A percentile compares a stretch with the other conserved stretches of the same genome.
Evolutionary conservation across 2,329 filamentous ascomycete species (phyloP).

Genomic region (Rhexocercosporidium sp.): DNA sequence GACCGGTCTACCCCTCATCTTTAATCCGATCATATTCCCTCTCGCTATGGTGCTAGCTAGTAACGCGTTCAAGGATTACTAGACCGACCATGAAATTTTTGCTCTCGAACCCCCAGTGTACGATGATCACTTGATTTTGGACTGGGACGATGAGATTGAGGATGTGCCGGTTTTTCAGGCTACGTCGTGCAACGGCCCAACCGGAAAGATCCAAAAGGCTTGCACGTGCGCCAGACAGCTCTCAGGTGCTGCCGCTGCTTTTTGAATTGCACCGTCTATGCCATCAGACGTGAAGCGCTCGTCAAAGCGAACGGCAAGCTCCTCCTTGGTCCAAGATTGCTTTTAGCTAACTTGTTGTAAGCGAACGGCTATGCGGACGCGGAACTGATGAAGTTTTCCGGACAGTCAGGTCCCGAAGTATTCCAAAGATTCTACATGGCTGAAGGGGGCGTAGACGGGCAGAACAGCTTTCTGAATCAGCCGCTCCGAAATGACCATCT

Average conservation of each 20-base stretch:
- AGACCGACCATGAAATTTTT: constrained; percentile 21
- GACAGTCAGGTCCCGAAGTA: constrained; percentile 6
- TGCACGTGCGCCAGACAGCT: constrained; percentile 14
- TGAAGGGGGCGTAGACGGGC: constrained; percentile 9
- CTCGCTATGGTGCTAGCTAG: constrained; percentile 16
- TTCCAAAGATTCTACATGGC: constrained; percentile 18
- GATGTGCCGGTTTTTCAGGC: constrained; percentile 23
- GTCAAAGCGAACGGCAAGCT: constrained; percentile 22
- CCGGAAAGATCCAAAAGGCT: constrained; percentile 18
- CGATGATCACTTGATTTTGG: background rate
- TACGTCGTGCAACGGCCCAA: constrained; percentile 11
- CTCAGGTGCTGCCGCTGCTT: constrained; percentile 7
- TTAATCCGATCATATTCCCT: constrained; percentile 24
- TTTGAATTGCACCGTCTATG: constrained; percentile 8
- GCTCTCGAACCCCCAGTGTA: constrained; percentile 17
- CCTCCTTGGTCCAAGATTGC: constrained; percentile 7
- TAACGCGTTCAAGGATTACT: constrained; percentile 22
- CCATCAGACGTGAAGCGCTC: constrained; percentile 15
- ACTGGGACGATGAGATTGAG: background rate
- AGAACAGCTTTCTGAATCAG: constrained; percentile 19
- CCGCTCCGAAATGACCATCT: background rate
- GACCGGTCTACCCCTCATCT: constrained; percentile 21
- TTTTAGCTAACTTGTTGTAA: constrained; percentile 2
- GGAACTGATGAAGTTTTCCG: constrained; percentile 18
- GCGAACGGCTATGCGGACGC: constrained; percentile 15